These are phyloP conservation scores for Hapsidospora chrysogenum DNA, from an alignment of 495 filamentous ascomycete species.

Conservation along the genomic window DNA sequence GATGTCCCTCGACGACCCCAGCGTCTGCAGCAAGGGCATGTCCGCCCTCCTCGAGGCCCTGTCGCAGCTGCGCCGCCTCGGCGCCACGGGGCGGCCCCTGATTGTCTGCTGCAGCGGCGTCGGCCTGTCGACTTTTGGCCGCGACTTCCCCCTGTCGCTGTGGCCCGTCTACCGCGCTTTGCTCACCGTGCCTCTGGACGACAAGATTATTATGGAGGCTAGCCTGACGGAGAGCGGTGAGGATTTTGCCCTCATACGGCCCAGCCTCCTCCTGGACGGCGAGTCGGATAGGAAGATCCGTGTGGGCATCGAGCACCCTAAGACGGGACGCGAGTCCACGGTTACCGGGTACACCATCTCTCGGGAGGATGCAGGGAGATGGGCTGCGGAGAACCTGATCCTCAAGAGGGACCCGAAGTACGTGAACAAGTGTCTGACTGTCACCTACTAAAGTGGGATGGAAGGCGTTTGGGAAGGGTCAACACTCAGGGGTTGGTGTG, in stretches of 20 bases:
- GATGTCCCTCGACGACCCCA: slow-evolving; percentile 31
- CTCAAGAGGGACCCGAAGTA: too few species aligned
- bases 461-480: too few species aligned
- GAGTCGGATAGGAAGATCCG: slow-evolving; percentile 14
- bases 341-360: slow-evolving; percentile 31
- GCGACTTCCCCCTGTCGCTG: slow-evolving; percentile 29
- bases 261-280: slow-evolving; percentile 11
- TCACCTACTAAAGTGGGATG: too few species aligned
- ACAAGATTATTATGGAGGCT: slow-evolving; percentile 24
- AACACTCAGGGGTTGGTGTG: too few species aligned
- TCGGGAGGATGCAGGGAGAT: too few species aligned
- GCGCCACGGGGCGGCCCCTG: slow-evolving; percentile 13
- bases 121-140: slow-evolving; percentile 19
- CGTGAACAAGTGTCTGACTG: too few species aligned
- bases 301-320: slow-evolving; percentile 21
- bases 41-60: slow-evolving; percentile 21
- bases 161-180: slow-evolving; percentile 26
- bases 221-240: slow-evolving; percentile 3
- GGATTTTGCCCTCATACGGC: slow-evolving; percentile 3
- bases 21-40: slow-evolving; percentile 32
- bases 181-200: slow-evolving; percentile 28
- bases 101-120: slow-evolving; percentile 28
- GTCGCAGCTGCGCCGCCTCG: slow-evolving; percentile 1
- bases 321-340: slow-evolving; percentile 9
- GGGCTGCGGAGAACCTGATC: too few species aligned